These are phyloP conservation scores for Hemileia vastatrix DNA, from an alignment of 1,284 basidiomycete genomes.

Conservation along the genomic window DNA sequence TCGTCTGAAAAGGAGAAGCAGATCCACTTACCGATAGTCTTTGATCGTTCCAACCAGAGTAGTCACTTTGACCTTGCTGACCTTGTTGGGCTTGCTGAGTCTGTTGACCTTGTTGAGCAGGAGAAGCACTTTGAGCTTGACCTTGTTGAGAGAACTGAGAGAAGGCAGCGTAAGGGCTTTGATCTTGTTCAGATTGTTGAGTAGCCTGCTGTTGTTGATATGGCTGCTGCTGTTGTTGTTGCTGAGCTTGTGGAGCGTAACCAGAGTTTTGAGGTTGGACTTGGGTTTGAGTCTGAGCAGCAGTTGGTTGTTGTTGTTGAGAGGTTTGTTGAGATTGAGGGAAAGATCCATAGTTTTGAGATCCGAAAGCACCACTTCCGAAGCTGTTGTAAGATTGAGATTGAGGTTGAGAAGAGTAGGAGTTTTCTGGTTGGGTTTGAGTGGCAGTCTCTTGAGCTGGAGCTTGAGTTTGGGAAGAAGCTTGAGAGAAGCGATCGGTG, in stretches of 20 bases:
- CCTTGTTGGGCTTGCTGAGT: conserved; percentile 27
- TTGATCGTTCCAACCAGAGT: conserved; percentile 33
- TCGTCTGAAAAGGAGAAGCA: background rate
- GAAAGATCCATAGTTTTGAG: no score
- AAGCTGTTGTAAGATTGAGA: no score
- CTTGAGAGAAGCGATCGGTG: conserved; percentile 13
- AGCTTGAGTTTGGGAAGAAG: background rate
- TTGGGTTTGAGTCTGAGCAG: no score
- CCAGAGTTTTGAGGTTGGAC: no score
- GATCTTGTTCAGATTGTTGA: conserved; percentile 12
- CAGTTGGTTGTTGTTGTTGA: no score
- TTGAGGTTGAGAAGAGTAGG: background rate
- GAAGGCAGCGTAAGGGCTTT: conserved; percentile 14
- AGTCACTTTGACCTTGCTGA: conserved; percentile 27
- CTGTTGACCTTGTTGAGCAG: conserved; percentile 19
- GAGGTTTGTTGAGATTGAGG: no score
- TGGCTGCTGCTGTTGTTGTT: conserved; percentile 17
- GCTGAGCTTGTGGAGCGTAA: conserved; percentile 8
- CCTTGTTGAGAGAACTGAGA: conserved; percentile 1
- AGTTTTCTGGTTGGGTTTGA: background rate
- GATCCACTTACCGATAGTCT: conserved; percentile 28
- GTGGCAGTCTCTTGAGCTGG: background rate
- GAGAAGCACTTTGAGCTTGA: background rate
- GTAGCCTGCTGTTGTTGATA: conserved; percentile 8
- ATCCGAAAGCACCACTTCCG: no score